Evolutionary conservation across 2,329 filamentous ascomycete species (phyloP).

Genomic region (Stylonectria norvegica): DNA sequence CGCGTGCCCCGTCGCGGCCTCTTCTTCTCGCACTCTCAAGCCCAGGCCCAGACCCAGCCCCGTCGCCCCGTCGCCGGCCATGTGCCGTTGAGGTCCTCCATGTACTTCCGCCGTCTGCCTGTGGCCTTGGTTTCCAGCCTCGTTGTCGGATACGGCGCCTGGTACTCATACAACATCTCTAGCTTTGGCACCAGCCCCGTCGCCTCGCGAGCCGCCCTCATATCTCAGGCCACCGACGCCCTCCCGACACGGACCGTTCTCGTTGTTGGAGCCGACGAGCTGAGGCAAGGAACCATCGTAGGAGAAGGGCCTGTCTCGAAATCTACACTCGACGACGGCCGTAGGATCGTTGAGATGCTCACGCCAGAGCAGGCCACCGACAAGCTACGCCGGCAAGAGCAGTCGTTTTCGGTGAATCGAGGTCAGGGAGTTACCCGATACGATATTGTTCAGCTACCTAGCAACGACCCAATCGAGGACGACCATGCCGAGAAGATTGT

Average conservation of each 20-base stretch:
- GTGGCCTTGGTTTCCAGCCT: slow-evolving; percentile 66
- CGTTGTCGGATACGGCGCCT: slow-evolving; percentile 69
- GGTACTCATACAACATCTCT: slow-evolving; percentile 63
- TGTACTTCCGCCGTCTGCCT: slow-evolving; percentile 69
- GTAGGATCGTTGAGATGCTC: slow-evolving; percentile 91
- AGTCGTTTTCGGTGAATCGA: slow-evolving; percentile 85
- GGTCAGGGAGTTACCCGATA: slow-evolving; percentile 92
- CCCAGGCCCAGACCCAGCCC: slow-evolving; percentile 38
- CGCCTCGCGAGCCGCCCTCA: slow-evolving; percentile 42
- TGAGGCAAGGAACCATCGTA: slow-evolving; percentile 83
- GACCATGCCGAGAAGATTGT: slow-evolving; percentile 98
- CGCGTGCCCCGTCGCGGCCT: slow-evolving; percentile 45
- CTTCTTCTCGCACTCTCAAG: slow-evolving; percentile 24
- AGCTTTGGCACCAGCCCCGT: slow-evolving; percentile 31
- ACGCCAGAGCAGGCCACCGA: slow-evolving; percentile 90
- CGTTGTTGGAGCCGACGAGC: slow-evolving; percentile 83
- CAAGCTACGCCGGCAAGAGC: slow-evolving; percentile 83
- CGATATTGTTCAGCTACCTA: slow-evolving; percentile 89
- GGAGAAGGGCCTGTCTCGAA: slow-evolving; percentile 87
- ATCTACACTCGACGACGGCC: slow-evolving; percentile 77
- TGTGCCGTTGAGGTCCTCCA: slow-evolving; percentile 62
- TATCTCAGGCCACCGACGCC: slow-evolving; percentile 39
- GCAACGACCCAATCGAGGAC: slow-evolving; percentile 97
- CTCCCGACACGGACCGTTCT: slow-evolving; percentile 65
- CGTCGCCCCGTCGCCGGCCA: slow-evolving; percentile 21